phyloP scores from a whole-genome alignment of 2,329 filamentous ascomycete genomes.

The Colletotrichum sp. region DNA sequence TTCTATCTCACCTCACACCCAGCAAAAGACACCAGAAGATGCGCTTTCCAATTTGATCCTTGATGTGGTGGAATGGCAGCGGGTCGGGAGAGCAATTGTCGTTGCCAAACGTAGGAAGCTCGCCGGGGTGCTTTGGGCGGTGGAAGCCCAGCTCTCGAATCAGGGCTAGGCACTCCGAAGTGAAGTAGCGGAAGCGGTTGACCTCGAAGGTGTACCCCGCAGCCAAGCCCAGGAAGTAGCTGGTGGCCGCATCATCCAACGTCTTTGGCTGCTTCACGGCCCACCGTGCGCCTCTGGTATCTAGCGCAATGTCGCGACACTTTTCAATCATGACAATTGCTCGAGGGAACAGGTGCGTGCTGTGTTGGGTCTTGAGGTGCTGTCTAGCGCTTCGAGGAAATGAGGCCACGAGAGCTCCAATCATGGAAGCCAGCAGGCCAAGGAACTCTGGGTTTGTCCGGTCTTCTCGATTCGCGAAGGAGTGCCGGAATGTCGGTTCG shows the following conservation, averaged over 20 bases:
- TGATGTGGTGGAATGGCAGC: conserved; percentile 68
- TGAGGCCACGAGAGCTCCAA: conserved; percentile 74
- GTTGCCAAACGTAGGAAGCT: conserved; percentile 43
- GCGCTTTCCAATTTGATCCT: conserved; percentile 75
- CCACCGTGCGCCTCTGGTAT: conserved; percentile 66
- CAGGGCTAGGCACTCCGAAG: conserved; percentile 74
- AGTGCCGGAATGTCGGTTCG: conserved; percentile 76
- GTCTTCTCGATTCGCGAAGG: conserved; percentile 71
- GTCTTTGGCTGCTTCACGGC: conserved; percentile 51
- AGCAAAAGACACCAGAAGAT: conserved; percentile 88
- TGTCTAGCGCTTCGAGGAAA: conserved; percentile 75
- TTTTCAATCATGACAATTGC: conserved; percentile 73
- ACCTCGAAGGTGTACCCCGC: conserved; percentile 72
- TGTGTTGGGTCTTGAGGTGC: conserved; percentile 71
- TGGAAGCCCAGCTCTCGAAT: conserved; percentile 71
- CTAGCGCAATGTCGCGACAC: conserved; percentile 72
- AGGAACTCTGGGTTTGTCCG: conserved; percentile 70
- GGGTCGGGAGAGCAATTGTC: conserved; percentile 42
- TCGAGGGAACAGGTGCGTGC: conserved; percentile 69
- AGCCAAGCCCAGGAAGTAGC: conserved; percentile 74
- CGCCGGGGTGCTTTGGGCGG: conserved; percentile 52
- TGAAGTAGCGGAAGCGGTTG: conserved; percentile 71
- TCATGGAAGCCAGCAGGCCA: conserved; percentile 75
- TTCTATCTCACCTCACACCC: conserved; percentile 63
- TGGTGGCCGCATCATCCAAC: conserved; percentile 67